Conservation (phyloP, 2,329 filamentous ascomycete genomes). For the Monosporascus sp. region DNA sequence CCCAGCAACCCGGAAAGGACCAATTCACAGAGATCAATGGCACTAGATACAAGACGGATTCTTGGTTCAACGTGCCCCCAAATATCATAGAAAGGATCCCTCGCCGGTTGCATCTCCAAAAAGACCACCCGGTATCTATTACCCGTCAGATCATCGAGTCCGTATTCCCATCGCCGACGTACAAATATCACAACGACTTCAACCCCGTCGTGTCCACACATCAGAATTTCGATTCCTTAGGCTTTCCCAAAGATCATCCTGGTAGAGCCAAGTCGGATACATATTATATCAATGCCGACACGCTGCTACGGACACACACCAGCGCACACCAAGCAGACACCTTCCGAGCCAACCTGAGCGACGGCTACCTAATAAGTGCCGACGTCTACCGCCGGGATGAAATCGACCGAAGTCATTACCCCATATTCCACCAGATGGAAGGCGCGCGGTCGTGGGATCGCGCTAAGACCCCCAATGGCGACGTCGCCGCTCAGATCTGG, state of each 20-base stretch:
- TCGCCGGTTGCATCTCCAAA: constrained; percentile 81
- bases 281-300: constrained; percentile 85
- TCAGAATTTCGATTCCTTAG: constrained; percentile 96
- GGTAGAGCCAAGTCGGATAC: constrained; percentile 86
- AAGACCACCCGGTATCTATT: constrained; percentile 84
- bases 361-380: constrained; percentile 84
- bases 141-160: constrained; percentile 91
- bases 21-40: constrained; percentile 54
- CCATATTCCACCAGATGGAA: constrained; percentile 98
- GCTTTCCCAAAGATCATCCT: constrained; percentile 82
- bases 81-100: constrained; percentile 70
- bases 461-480: constrained; percentile 47
- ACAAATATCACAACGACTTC: constrained; percentile 70
- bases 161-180: constrained; percentile 69
- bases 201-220: constrained; percentile 77
- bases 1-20: constrained; percentile 19
- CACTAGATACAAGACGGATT: constrained; percentile 60
- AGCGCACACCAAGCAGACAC: constrained; percentile 86
- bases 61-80: constrained; percentile 78
- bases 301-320: constrained; percentile 86
- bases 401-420: constrained; percentile 91
- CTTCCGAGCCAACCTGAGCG: constrained; percentile 65
- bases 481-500: constrained; percentile 61
- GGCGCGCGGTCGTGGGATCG: constrained; percentile 87
- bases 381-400: constrained; percentile 96